Conservation (phyloP, 1,284 basidiomycete species). For the Phlebopus sp. region DNA sequence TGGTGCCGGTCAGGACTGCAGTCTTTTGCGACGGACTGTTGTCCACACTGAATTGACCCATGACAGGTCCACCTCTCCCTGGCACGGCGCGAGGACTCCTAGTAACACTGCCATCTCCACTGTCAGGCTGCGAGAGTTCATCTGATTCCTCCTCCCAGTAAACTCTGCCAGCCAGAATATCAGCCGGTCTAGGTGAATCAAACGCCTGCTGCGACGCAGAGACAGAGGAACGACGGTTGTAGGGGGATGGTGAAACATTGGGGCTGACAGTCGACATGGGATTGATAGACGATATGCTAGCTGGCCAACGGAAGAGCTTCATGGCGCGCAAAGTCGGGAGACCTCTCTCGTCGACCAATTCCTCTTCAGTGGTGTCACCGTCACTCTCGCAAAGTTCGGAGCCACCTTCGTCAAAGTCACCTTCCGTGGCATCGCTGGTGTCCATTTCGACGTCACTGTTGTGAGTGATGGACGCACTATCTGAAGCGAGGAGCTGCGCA, state of each 20-base stretch:
- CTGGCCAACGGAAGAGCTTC: conserved; percentile 64
- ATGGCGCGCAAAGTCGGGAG: conserved; percentile 72
- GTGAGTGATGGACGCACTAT: conserved; percentile 35
- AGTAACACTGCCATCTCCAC: conserved; percentile 27
- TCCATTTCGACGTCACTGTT: conserved; percentile 42
- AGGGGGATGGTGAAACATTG: conserved; percentile 42
- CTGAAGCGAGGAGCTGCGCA: conserved; percentile 44
- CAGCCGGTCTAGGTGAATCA: conserved; percentile 55
- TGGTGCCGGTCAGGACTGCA: conserved; percentile 58
- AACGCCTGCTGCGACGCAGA: conserved; percentile 30
- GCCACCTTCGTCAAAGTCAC: conserved; percentile 37
- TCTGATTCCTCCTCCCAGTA: conserved; percentile 49
- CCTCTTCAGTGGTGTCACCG: conserved; percentile 74
- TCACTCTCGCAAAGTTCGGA: conserved; percentile 39
- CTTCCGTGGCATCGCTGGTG: conserved; percentile 35
- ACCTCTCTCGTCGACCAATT: conserved; percentile 67
- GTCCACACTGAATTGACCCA: conserved; percentile 51
- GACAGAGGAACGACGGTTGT: conserved; percentile 32
- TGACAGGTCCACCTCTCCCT: conserved; percentile 42
- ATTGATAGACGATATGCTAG: conserved; percentile 63
- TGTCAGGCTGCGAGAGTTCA: conserved; percentile 38
- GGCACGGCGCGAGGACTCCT: conserved; percentile 24
- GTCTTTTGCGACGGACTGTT: conserved; percentile 36
- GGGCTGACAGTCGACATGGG: conserved; percentile 71
- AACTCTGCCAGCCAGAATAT: conserved; percentile 59